Evolutionary conservation across 2,329 filamentous ascomycete species (phyloP).

Genomic region (Colletotrichum navitas): DNA sequence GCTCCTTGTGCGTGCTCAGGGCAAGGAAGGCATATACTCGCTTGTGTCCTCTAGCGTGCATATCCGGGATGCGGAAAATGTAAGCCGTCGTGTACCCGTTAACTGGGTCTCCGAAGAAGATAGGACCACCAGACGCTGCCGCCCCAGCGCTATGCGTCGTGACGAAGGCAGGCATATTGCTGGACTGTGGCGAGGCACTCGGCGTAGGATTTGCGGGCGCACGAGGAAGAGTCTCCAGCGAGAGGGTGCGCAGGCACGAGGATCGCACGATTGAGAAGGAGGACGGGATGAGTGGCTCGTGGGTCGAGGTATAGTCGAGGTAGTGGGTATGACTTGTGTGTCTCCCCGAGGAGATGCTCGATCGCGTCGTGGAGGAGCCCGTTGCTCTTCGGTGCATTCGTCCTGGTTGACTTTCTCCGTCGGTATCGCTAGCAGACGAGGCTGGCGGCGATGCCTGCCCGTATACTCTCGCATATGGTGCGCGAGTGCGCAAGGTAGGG

Average conservation of each 20-base stretch:
- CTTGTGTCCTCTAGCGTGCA: slow-evolving; percentile 75
- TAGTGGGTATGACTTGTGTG: slow-evolving; percentile 74
- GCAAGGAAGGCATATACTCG: slow-evolving; percentile 77
- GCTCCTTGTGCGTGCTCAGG: slow-evolving; percentile 74
- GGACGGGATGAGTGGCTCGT: slow-evolving; percentile 71
- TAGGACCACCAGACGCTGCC: slow-evolving; percentile 72
- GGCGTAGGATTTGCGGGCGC: slow-evolving; percentile 52
- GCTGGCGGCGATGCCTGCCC: slow-evolving; percentile 65
- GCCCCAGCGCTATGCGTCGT: slow-evolving; percentile 67
- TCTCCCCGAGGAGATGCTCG: slow-evolving; percentile 66
- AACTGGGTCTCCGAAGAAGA: slow-evolving; percentile 75
- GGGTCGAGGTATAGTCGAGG: slow-evolving; percentile 76
- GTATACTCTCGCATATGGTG: slow-evolving; percentile 71
- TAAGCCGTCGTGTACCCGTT: slow-evolving; percentile 78
- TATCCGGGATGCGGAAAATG: slow-evolving; percentile 77
- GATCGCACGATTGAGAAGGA: slow-evolving; percentile 77
- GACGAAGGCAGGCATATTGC: slow-evolving; percentile 62
- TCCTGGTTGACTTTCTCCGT: slow-evolving; percentile 62
- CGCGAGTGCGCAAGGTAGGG: slow-evolving; percentile 71
- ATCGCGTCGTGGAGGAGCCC: slow-evolving; percentile 63
- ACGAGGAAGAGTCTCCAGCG: slow-evolving; percentile 74
- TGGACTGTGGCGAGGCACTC: slow-evolving; percentile 47
- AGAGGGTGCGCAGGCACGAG: slow-evolving; percentile 75
- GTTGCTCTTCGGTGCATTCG: slow-evolving; percentile 58
- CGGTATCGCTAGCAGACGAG: slow-evolving; percentile 62